Percentiles rank a stretch among this genome's conserved stretches.
phyloP scores from a whole-genome alignment of 2,329 filamentous ascomycete species.

The Pestalotiopsis sp. region DNA sequence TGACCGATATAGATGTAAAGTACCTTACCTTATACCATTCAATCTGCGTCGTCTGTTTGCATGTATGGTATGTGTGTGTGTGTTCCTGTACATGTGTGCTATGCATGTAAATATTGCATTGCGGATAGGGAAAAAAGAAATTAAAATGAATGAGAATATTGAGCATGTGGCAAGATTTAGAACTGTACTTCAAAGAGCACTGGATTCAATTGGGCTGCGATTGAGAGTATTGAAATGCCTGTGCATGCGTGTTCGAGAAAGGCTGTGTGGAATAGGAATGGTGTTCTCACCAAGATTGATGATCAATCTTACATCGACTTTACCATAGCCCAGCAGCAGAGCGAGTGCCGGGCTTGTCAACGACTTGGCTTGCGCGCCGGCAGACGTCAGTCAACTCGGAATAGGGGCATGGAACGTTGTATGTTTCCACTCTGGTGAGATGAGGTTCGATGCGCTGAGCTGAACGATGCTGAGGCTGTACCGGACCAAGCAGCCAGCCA shows the following conservation, averaged over 20 bases:
- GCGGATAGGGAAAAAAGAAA: not conserved
- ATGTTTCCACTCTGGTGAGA: not conserved
- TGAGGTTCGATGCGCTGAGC: not conserved
- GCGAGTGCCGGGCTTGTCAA: not conserved
- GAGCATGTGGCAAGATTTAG: not conserved
- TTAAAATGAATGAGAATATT: not conserved
- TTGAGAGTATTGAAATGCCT: not conserved
- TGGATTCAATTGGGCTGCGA: not conserved
- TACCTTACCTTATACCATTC: not conserved
- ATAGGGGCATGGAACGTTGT: constrained; percentile 9
- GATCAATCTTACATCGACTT: too few relatives aligned
- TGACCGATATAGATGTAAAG: not conserved
- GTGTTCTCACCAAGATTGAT: too few relatives aligned
- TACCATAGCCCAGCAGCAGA: not conserved
- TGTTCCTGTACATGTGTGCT: not conserved
- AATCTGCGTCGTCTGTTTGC: not conserved
- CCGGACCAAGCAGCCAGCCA: not conserved
- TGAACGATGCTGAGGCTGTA: not conserved
- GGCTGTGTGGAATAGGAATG: not conserved
- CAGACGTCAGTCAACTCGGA: not conserved
- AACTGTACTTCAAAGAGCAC: not conserved
- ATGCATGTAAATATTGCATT: not conserved
- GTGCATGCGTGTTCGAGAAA: not conserved
- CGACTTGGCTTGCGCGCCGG: not conserved
- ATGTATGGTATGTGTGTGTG: not conserved